These are phyloP conservation scores for Pythium scleroteichum DNA, from an alignment of 352 stramenopile genomes.

Conservation along the genomic window DNA sequence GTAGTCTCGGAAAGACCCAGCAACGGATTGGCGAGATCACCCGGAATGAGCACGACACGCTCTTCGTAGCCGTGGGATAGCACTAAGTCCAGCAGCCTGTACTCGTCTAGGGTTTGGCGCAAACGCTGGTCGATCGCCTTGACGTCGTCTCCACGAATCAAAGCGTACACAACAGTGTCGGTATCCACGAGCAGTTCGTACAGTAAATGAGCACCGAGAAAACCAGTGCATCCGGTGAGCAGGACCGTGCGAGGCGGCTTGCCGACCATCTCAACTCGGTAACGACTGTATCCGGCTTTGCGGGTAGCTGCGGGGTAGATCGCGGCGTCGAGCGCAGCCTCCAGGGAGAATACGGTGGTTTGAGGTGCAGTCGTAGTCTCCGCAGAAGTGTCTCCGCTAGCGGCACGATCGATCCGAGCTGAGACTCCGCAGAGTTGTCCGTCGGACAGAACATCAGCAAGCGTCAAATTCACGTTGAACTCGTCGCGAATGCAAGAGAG, in stretches of 20 bases:
- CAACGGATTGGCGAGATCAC: constrained; percentile 81
- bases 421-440: constrained; percentile 62
- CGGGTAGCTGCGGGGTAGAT: constrained; percentile 75
- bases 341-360: constrained; percentile 61
- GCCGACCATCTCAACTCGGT: constrained; percentile 74
- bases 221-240: constrained; percentile 91
- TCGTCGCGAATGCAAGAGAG: constrained; percentile 69
- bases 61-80: constrained; percentile 69
- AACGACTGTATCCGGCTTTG: constrained; percentile 78
- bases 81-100: constrained; percentile 49
- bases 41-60: constrained; percentile 58
- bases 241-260: constrained; percentile 79
- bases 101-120: constrained; percentile 55
- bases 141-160: constrained; percentile 68
- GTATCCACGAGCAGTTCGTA: constrained; percentile 74
- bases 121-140: constrained; percentile 56
- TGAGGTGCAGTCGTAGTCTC: neutral
- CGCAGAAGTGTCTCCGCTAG: constrained; percentile 12
- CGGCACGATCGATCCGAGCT: constrained; percentile 41
- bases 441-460: constrained; percentile 72
- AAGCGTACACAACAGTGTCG: constrained; percentile 76
- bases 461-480: constrained; percentile 66
- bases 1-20: constrained; percentile 76
- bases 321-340: constrained; percentile 62
- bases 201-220: constrained; percentile 86